Conservation (phyloP, 2,329 filamentous ascomycete species). For the Pseudogymnoascus sp. region DNA sequence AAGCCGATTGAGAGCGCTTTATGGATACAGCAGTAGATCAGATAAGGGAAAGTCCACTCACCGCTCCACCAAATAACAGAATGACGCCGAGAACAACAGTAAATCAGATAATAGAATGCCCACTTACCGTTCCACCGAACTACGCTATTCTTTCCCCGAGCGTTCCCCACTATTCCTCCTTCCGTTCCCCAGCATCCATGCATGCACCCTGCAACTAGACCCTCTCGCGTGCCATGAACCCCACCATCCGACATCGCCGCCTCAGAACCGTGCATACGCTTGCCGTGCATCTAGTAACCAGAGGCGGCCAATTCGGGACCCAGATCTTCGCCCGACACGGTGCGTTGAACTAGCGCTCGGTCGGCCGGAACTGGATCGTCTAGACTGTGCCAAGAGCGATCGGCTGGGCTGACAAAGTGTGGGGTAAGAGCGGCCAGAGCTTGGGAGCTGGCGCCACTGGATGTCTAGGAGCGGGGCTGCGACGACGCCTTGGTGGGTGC, state of each 20-base stretch:
- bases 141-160: background rate
- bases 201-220: background rate
- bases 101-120: background rate
- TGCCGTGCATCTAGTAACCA: background rate
- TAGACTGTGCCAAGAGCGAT: background rate
- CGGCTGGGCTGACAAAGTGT: background rate
- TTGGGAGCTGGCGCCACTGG: conserved; percentile 1
- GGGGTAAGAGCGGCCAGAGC: conserved; percentile 3
- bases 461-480: background rate
- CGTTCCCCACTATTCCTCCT: background rate
- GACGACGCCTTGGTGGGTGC: background rate
- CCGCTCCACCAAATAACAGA: background rate
- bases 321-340: background rate
- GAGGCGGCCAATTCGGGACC: background rate
- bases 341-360: background rate
- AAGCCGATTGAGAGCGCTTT: background rate
- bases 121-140: conserved; percentile 5
- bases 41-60: background rate
- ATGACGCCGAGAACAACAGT: background rate
- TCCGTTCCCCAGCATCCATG: background rate
- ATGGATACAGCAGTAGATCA: background rate
- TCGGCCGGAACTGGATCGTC: background rate
- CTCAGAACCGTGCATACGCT: background rate
- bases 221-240: background rate
- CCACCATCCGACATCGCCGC: background rate